Percentiles rank a stretch among this genome's conserved stretches.
Evolutionary conservation across 225 moss, liverwort and hornwort species (phyloP).

Genomic region (Rhytidiadelphus loreus): DNA sequence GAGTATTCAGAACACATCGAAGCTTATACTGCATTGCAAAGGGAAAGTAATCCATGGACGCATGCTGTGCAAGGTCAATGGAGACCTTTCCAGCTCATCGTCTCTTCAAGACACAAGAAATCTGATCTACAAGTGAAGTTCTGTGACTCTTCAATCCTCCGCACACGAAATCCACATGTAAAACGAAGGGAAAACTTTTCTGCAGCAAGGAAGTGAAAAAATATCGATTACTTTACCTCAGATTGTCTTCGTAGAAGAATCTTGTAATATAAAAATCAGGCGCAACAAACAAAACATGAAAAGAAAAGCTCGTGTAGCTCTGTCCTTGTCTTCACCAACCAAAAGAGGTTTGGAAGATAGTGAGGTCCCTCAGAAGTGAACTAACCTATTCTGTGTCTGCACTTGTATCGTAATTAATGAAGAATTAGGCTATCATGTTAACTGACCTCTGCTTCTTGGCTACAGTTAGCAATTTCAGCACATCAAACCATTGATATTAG

Average conservation of each 20-base stretch:
- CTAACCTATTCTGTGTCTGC: not conserved
- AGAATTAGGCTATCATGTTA: not conserved
- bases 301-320: not conserved
- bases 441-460: not conserved
- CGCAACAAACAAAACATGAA: not conserved
- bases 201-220: not conserved
- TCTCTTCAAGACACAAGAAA: not conserved
- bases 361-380: not conserved
- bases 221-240: not conserved
- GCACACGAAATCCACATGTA: not conserved
- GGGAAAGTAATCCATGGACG: not conserved
- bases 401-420: not conserved
- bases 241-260: not conserved
- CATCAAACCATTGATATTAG: not conserved
- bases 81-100: not conserved
- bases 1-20: not conserved
- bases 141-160: not conserved
- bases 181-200: not conserved
- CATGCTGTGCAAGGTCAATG: not conserved
- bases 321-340: not conserved
- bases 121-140: not conserved
- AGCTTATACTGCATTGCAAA: not conserved
- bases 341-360: not conserved
- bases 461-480: not conserved
- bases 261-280: not conserved